Conservation (phyloP, 331 rosid species). For the Spiraea crenata region DNA sequence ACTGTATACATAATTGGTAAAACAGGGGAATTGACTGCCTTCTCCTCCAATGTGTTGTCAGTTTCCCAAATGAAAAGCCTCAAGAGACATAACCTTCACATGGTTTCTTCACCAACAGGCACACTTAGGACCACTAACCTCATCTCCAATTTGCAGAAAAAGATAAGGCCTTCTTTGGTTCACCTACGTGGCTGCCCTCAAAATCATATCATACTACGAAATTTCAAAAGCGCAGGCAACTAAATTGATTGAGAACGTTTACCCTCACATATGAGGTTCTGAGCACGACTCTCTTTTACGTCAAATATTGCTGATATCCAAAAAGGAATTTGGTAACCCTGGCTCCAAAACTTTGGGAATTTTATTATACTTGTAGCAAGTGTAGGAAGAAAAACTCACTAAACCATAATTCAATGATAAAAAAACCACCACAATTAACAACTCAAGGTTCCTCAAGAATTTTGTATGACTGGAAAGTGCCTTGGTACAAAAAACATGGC, state of each 20-base stretch:
- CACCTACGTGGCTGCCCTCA: constrained; percentile 1
- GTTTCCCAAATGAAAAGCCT: background rate
- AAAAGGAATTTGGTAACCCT: too few relatives aligned
- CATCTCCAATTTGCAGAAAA: background rate
- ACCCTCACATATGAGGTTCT: too few relatives aligned
- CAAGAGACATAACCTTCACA: constrained; percentile 13
- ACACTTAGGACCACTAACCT: constrained; percentile 22
- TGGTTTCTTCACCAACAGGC: background rate
- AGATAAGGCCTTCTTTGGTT: background rate
- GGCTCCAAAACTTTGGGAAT: too few relatives aligned
- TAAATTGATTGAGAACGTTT: too few relatives aligned
- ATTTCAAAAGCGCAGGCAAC: too few relatives aligned
- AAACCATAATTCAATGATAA: background rate
- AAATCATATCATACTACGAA: too few relatives aligned
- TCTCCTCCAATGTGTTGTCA: background rate
- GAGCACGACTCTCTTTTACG: too few relatives aligned
- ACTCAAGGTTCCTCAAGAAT: background rate
- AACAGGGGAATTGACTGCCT: background rate
- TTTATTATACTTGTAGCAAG: background rate
- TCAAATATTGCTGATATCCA: too few relatives aligned
- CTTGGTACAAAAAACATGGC: constrained; percentile 56
- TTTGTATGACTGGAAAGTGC: constrained; percentile 27
- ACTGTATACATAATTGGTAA: background rate
- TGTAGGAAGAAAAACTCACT: background rate
- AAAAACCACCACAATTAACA: background rate